phyloP scores from a whole-genome alignment of 2,329 filamentous ascomycete genomes.

The Monosporascus sp. region DNA sequence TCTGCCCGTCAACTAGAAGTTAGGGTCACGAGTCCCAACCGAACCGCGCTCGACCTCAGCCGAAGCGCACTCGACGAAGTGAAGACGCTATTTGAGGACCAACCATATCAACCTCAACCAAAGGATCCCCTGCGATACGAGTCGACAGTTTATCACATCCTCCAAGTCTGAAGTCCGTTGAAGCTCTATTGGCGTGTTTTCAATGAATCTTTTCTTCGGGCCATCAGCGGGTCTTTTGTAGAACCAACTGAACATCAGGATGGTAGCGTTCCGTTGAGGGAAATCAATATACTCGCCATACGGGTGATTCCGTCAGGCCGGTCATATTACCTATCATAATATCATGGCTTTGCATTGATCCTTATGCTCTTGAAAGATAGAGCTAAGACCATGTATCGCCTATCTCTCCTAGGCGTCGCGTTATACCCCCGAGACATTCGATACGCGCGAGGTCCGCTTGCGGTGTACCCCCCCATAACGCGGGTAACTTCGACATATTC shows the following conservation, averaged over 20 bases:
- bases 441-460: background rate
- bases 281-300: background rate
- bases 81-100: background rate
- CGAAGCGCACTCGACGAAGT: background rate
- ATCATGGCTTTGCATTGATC: background rate
- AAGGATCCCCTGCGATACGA: no score
- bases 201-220: background rate
- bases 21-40: background rate
- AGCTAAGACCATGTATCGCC: background rate
- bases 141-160: no score
- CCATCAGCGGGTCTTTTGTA: background rate
- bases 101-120: no score
- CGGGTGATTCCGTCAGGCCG: conserved; percentile 4
- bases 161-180: background rate
- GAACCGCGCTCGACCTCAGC: no score
- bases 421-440: background rate
- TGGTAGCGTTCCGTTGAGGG: background rate
- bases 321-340: background rate
- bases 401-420: background rate
- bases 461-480: no score
- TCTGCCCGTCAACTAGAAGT: conserved; percentile 53
- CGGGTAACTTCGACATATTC: no score
- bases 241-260: background rate
- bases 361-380: conserved; percentile 6
- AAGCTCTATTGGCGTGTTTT: background rate